Base-by-base conservation (phyloP, 768 basidiomycete species). In the Strobilomyces dryophilus region DNA sequence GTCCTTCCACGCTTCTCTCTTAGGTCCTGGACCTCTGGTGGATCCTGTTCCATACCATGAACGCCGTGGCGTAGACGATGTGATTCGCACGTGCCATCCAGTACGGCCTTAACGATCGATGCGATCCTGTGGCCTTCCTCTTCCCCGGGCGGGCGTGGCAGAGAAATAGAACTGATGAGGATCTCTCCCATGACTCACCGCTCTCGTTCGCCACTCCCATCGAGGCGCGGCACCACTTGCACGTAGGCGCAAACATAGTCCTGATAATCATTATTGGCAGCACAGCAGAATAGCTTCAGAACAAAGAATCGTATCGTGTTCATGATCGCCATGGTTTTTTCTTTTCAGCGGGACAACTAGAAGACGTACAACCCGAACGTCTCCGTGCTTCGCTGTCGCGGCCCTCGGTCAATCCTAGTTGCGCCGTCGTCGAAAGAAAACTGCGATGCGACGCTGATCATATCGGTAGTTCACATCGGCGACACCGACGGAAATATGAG, bases 1-100 rank as follows among this genome's bases (percentile, higher is more conserved):
- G 61, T 45, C 59, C 53, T 56, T 61, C 52, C 8, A 18, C 37
- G 27, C 65, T 64, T 66, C 60, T 56, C 44, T 66, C 60, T 62
- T 62, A 65, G 60, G 41, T 59, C 62, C 37, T 54, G 17, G 36
- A 17, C 10, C 41, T 36, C n/a, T 40, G 57, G 62, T 66, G 64
- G 65, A 64, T 65, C 64, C 64, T 58, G 41, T 61, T 45, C 55
- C 55, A 65, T 53, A 55, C 47, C 56, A 48, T 52, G 50, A 51
- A 52, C 61, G 34, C 65, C 65, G 62, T 55, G 36, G 18, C 47
- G 3, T 52, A 47, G 36, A 51, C 34, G 48, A 14, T 8, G 43
- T 41, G 58, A 66, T 61, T 56, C 64, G 52, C 64, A 56, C 51
- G 51, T 60, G 53, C 40, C 45, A 2, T n/a, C 32, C 41, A 46